These are phyloP conservation scores for Nigrospora osmanthi DNA, from an alignment of 2,329 filamentous ascomycete species.

Conservation along the genomic window DNA sequence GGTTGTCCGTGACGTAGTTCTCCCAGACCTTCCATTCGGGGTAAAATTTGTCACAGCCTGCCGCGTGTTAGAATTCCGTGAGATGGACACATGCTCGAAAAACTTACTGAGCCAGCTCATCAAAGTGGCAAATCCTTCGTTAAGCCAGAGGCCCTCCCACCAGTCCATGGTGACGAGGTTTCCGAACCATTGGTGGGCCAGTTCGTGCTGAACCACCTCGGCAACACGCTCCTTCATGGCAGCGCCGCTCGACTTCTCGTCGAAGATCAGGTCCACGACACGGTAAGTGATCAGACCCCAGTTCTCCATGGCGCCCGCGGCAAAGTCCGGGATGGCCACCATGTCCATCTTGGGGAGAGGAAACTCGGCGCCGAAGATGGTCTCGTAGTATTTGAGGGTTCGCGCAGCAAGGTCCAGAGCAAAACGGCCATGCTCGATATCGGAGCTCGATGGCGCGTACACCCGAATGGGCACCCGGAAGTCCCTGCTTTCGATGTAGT, in stretches of 20 bases:
- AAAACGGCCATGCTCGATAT: constrained; percentile 87
- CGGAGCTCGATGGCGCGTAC: constrained; percentile 83
- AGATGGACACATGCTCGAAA: not conserved
- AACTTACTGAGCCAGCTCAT: constrained; percentile 63
- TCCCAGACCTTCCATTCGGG: constrained; percentile 99
- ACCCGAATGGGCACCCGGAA: constrained; percentile 91
- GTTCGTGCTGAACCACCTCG: constrained; percentile 92
- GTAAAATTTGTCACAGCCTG: constrained; percentile 81
- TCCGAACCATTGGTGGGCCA: constrained; percentile 97
- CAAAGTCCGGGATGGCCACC: constrained; percentile 93
- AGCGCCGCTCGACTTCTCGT: constrained; percentile 85
- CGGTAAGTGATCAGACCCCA: constrained; percentile 96
- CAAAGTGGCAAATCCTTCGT: constrained; percentile 87
- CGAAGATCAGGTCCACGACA: constrained; percentile 81
- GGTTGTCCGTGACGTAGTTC: constrained; percentile 85
- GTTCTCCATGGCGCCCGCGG: constrained; percentile 95
- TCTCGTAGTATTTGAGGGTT: constrained; percentile 91
- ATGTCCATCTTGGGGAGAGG: constrained; percentile 93
- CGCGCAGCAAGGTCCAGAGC: constrained; percentile 82
- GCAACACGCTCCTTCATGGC: constrained; percentile 87
- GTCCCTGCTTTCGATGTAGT: constrained; percentile 83
- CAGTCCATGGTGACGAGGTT: constrained; percentile 98
- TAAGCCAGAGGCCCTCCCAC: constrained; percentile 96
- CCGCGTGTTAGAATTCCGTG: not conserved
- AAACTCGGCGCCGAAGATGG: constrained; percentile 82